These are phyloP conservation scores for Colletotrichum magnum DNA, from an alignment of 2,329 filamentous ascomycete species.

Conservation along the genomic window DNA sequence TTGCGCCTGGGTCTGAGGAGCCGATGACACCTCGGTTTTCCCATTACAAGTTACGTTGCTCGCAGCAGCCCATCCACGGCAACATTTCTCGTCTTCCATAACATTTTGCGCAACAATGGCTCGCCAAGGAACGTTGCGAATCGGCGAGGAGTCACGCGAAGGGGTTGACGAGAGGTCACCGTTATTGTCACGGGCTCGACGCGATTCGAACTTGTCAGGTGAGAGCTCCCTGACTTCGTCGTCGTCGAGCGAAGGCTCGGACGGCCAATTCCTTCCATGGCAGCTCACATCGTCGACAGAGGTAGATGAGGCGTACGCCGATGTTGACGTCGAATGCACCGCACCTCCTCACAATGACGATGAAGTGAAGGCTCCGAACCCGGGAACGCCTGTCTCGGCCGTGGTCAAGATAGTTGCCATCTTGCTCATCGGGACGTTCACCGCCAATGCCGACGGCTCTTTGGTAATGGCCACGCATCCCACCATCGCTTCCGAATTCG, in stretches of 20 bases:
- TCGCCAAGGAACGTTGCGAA: conserved; percentile 11
- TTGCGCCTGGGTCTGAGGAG: conserved; percentile 12
- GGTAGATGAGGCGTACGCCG: conserved; percentile 17
- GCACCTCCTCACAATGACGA: conserved; percentile 14
- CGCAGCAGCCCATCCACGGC: background rate
- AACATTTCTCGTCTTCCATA: background rate
- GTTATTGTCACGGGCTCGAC: conserved; percentile 24
- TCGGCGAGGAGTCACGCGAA: background rate
- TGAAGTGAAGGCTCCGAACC: background rate
- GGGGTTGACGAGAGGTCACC: conserved; percentile 28
- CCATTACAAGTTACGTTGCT: background rate
- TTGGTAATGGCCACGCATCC: conserved; percentile 77
- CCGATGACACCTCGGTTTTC: conserved; percentile 29
- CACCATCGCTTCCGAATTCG: conserved; percentile 73
- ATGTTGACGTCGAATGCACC: conserved; percentile 35
- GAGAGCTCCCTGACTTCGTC: conserved; percentile 34
- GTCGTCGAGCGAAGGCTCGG: conserved; percentile 35
- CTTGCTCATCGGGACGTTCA: conserved; percentile 65
- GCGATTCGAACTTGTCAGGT: conserved; percentile 36
- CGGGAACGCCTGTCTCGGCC: conserved; percentile 1
- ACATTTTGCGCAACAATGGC: conserved; percentile 9
- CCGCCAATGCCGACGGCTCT: conserved; percentile 74
- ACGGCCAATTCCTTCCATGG: conserved; percentile 36
- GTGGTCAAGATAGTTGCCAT: conserved; percentile 45
- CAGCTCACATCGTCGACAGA: conserved; percentile 33